These are phyloP conservation scores for Herpomyces periplanetae DNA, from an alignment of 2,329 filamentous ascomycete genomes.

Conservation along the genomic window DNA sequence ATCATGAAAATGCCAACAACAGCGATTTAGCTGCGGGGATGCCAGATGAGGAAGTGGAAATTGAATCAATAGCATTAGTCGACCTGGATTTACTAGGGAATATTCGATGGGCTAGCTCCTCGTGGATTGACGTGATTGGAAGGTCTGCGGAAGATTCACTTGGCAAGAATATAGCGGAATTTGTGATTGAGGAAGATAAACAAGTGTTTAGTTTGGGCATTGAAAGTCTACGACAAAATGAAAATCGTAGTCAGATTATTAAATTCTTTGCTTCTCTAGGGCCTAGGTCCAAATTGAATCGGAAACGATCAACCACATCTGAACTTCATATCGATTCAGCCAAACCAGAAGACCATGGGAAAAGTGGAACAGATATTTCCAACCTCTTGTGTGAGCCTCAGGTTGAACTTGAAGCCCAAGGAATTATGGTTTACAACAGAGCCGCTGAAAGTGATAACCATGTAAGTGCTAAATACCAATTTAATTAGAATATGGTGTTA, in stretches of 20 bases:
- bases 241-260: slow-evolving; percentile 63
- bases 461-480: slow-evolving; percentile 19
- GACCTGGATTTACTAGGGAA: slow-evolving; percentile 64
- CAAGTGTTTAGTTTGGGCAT: slow-evolving; percentile 42
- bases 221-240: slow-evolving; percentile 61
- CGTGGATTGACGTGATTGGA: slow-evolving; percentile 73
- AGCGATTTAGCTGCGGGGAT: too few relatives aligned
- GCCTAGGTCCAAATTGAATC: slow-evolving; percentile 21
- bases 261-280: slow-evolving; percentile 35
- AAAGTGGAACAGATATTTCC: slow-evolving; percentile 5
- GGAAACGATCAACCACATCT: slow-evolving; percentile 2
- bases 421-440: slow-evolving; percentile 87
- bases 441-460: slow-evolving; percentile 56
- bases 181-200: slow-evolving; percentile 44
- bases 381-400: too few relatives aligned
- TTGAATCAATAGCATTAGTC: too few relatives aligned
- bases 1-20: too few relatives aligned
- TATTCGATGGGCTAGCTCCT: slow-evolving; percentile 82
- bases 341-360: slow-evolving; percentile 5
- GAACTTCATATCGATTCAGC: slow-evolving; percentile 2
- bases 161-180: slow-evolving; percentile 34
- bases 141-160: slow-evolving; percentile 29
- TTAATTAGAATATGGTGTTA: slow-evolving; percentile 4
- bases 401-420: slow-evolving; percentile 76
- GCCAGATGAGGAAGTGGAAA: too few relatives aligned